Conservation (phyloP, 768 basidiomycete genomes). For the Hygrocybe coccinea region DNA sequence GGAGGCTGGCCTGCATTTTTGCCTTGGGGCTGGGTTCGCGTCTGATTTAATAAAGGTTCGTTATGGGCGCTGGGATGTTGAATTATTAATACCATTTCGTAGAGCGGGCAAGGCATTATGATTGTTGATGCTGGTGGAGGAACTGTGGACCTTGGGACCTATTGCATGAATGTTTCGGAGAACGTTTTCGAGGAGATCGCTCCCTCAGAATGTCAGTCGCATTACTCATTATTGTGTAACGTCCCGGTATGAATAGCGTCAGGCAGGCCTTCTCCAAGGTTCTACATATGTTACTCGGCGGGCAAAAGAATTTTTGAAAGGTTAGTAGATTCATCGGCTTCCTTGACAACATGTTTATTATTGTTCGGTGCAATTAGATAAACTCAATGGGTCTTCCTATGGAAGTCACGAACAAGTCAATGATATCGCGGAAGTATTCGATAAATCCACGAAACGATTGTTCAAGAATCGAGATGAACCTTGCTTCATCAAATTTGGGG, state of each 20-base stretch:
- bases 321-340: slow-evolving; percentile 21
- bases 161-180: slow-evolving; percentile 29
- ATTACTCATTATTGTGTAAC: not conserved
- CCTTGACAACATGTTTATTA: not conserved
- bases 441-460: slow-evolving; percentile 42
- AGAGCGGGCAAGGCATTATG: slow-evolving; percentile 45
- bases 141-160: slow-evolving; percentile 56
- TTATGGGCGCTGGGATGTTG: not conserved
- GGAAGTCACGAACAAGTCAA: slow-evolving; percentile 32
- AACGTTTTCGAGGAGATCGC: slow-evolving; percentile 46
- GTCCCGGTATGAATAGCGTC: too few relatives aligned
- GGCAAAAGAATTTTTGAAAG: slow-evolving; percentile 35
- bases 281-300: slow-evolving; percentile 48
- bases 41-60: slow-evolving; percentile 31
- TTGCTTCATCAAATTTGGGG: slow-evolving; percentile 48
- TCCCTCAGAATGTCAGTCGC: slow-evolving; percentile 36
- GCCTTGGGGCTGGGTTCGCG: slow-evolving; percentile 38
- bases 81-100: not conserved
- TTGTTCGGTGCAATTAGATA: slow-evolving; percentile 22
- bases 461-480: slow-evolving; percentile 38
- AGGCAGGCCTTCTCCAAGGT: slow-evolving; percentile 45
- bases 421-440: slow-evolving; percentile 41
- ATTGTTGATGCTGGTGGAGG: slow-evolving; percentile 61
- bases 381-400: slow-evolving; percentile 39
- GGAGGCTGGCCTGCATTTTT: slow-evolving; percentile 57